Base-by-base conservation (phyloP, 192 early-diverging fungal species). In the Diversispora epigaea region DNA sequence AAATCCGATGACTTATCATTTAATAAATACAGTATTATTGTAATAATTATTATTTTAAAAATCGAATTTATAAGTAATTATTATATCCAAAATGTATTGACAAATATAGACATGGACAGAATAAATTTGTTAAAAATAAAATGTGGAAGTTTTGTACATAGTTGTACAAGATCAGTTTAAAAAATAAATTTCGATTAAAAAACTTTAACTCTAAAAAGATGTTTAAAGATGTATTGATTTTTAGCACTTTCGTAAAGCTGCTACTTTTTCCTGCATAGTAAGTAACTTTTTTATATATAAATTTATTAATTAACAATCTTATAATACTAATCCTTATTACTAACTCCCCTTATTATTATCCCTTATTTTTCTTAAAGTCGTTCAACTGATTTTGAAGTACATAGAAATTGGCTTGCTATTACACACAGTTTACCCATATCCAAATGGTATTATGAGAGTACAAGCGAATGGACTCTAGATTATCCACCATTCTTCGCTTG, bases 371-470 rank as follows among this genome's bases (percentile, higher is more conserved):
- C 47, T 68, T 50, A 39, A 79, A 90, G 89, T 78, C 88, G 86
- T 57, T 99, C 97, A 66, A 99, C 97, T 19, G 97, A 99, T 85
- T 99, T 99, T 88, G 97, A 99, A 83, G 97, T 99, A 21, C 97
- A 99, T 81, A 89, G 96, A 70, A 96, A 97, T 85, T 96, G 95
- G 95, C 87, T 97, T 22, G 97, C 95, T 32, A 93, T 99, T 57
- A 99, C 97, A 11, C 83, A 90, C 73, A 88, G 86, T 67, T 80
- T 95, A 9, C 93, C 96, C n/a, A 75, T 96, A 45, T 78, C 79
- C 39, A 66, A 87, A 67, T 99, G 96, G 96, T 99, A 97, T 78
- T 83, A 82, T 76, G 93, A 97, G 80, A 84, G 87, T 76, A 90
- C 87, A 63, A 92, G 91, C 63, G 89, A 93, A 82, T 95, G 95